Evolutionary conservation across 140 eudicot genomes (phyloP).

Genomic region (Senecio squalidus): DNA sequence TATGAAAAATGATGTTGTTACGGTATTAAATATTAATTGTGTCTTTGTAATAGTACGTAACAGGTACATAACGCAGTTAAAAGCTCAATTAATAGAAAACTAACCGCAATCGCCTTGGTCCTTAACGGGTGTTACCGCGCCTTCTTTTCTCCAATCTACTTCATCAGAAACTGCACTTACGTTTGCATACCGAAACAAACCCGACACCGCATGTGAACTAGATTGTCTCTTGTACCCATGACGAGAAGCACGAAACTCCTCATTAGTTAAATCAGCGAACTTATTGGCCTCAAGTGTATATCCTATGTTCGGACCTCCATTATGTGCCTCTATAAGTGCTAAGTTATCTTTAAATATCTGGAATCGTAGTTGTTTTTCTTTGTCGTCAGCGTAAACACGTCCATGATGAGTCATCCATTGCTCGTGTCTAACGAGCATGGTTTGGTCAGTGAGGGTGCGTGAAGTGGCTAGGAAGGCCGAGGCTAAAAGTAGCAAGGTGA

Average conservation of each 20-base stretch:
- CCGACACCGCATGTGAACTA: neutral
- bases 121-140: constrained; percentile 21
- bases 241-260: constrained; percentile 31
- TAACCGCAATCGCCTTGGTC: constrained; percentile 33
- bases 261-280: constrained; percentile 38
- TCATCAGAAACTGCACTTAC: constrained; percentile 18
- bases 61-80: no score
- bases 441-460: constrained; percentile 21
- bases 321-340: constrained; percentile 21
- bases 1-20: no score
- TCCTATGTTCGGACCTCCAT: neutral
- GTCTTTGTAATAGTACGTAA: no score
- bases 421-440: constrained; percentile 21
- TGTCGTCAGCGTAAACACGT: constrained; percentile 15
- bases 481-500: constrained; percentile 10
- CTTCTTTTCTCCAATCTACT: constrained; percentile 30
- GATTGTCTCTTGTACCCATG: constrained; percentile 17
- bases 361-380: constrained; percentile 26
- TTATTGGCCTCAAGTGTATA: constrained; percentile 27
- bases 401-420: constrained; percentile 32
- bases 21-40: no score
- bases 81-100: neutral
- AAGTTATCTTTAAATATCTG: constrained; percentile 30
- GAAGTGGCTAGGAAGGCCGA: constrained; percentile 23
- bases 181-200: constrained; percentile 18